Base-by-base conservation (phyloP, 2,329 filamentous ascomycete genomes). In the Teratosphaeria zuluensis region DNA sequence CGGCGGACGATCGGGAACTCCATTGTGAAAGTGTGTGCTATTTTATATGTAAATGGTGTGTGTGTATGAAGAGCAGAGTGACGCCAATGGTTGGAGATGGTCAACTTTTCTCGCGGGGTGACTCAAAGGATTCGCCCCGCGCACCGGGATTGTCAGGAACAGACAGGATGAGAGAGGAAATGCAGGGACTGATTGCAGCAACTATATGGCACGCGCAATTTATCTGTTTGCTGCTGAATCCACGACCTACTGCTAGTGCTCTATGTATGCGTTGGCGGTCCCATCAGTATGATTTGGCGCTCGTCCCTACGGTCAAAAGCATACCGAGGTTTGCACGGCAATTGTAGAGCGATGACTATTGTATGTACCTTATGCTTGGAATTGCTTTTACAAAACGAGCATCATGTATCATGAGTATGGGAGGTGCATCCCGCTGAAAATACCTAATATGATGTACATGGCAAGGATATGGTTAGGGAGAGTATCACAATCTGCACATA, bases 1-100 rank as follows among this genome's bases (percentile, higher is more conserved):
- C 60, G 57, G 4, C 58, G 57, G 31, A 59, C 54, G 9, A 62
- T 33, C 9, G 60, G 58, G 52, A 62, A 62, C 42, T 62, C 60
- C 60, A 62, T 62, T 4, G 52, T 53, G 28, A 16, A 51, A 8
- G 4, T 28, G 2, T 12, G 51, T 53, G 14, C 12, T 1, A 5
- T 38, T 12, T 8, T 21, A 46, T 48, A n/a, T 48, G 19, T 48
- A 8, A 2, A n/a, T 8, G 9, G n/a, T 48, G 6, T 5, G 21
- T 48, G 16, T 48, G n/a, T 46, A 19, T 24, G 9, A 8, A 21
- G 19, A 24, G 16, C 19, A 19, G 42, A 11, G n/a, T 48, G 42
- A 48, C 42, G 42, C 16, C 42, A 21, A 48, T 48, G 42, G 42
- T 48, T 8, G 42, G 42, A 48, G 42, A 19, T n/a, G 19, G 8